Percentiles rank a stretch among this genome's conserved stretches.
Conservation (phyloP, 495 filamentous ascomycete species). For the Neurospora sp. region DNA sequence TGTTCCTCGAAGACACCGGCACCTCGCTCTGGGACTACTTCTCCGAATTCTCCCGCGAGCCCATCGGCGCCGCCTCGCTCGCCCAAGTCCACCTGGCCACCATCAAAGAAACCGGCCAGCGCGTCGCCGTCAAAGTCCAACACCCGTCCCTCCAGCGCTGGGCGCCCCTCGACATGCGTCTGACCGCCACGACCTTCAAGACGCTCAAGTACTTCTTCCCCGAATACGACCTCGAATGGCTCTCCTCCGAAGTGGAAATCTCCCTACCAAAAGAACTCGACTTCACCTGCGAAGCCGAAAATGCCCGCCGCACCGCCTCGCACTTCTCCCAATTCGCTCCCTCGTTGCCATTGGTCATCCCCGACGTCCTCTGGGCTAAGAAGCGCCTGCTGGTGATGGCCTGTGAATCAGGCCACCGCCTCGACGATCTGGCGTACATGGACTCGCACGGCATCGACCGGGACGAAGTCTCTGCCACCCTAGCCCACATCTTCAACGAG, state of each 20-base stretch:
- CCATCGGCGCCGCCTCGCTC: constrained; percentile 86
- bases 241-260: constrained; percentile 82
- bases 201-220: constrained; percentile 90
- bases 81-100: constrained; percentile 93
- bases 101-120: constrained; percentile 70
- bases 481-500: constrained; percentile 94
- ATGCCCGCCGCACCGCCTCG: constrained; percentile 65
- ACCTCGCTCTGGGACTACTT: constrained; percentile 72
- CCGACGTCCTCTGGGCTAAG: constrained; percentile 81
- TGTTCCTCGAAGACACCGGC: constrained; percentile 81
- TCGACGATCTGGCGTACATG: constrained; percentile 80
- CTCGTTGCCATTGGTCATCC: constrained; percentile 72
- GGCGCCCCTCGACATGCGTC: constrained; percentile 75
- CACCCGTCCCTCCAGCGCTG: constrained; percentile 87
- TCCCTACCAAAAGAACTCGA: constrained; percentile 88
- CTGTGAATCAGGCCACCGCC: constrained; percentile 73
- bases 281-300: constrained; percentile 76
- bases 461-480: constrained; percentile 88
- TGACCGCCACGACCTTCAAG: constrained; percentile 82
- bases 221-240: constrained; percentile 94
- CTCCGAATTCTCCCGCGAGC: constrained; percentile 62
- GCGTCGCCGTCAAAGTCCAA: constrained; percentile 97
- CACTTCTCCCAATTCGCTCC: constrained; percentile 59
- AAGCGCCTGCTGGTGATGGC: constrained; percentile 94
- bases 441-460: constrained; percentile 81